Conservation (phyloP, 2,329 filamentous ascomycete genomes). For the Tolypocladium tundrense region DNA sequence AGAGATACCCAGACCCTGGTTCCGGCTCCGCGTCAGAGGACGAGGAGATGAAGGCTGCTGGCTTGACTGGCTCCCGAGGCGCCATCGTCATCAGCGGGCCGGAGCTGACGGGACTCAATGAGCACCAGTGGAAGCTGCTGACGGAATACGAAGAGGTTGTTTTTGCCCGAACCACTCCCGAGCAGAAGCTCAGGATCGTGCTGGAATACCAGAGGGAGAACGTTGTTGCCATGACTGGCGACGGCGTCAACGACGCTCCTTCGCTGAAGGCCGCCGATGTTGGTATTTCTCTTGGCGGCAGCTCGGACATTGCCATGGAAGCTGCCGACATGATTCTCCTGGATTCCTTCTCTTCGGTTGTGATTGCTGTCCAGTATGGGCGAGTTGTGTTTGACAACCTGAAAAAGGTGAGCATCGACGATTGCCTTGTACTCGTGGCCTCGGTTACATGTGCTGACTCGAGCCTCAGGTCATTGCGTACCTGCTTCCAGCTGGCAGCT, state of each 20-base stretch:
- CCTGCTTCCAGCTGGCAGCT: slow-evolving; percentile 62
- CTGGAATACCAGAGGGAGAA: slow-evolving; percentile 57
- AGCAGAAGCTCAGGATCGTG: slow-evolving; percentile 74
- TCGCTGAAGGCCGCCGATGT: slow-evolving; percentile 73
- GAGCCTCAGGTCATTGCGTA: slow-evolving; percentile 44
- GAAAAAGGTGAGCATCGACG: slow-evolving; percentile 41
- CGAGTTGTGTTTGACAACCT: slow-evolving; percentile 72
- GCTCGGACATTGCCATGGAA: slow-evolving; percentile 74
- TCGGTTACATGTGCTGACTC: not conserved
- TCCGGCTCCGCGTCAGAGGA: slow-evolving; percentile 5
- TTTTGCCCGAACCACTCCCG: slow-evolving; percentile 65
- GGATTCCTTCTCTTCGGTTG: slow-evolving; percentile 61
- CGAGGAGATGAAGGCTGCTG: slow-evolving; percentile 11
- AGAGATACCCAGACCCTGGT: slow-evolving; percentile 16
- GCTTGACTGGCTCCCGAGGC: slow-evolving; percentile 12
- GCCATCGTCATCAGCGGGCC: slow-evolving; percentile 56
- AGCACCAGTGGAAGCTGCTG: slow-evolving; percentile 59
- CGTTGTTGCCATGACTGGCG: slow-evolving; percentile 76
- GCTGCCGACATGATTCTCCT: slow-evolving; percentile 75
- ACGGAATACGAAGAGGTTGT: slow-evolving; percentile 59
- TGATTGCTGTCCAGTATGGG: slow-evolving; percentile 62
- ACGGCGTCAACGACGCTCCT: slow-evolving; percentile 79
- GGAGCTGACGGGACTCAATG: slow-evolving; percentile 55
- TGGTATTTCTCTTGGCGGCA: slow-evolving; percentile 71
- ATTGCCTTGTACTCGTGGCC: too few species aligned